Conservation (phyloP, 805 yeast species). For the Candida maesae region DNA sequence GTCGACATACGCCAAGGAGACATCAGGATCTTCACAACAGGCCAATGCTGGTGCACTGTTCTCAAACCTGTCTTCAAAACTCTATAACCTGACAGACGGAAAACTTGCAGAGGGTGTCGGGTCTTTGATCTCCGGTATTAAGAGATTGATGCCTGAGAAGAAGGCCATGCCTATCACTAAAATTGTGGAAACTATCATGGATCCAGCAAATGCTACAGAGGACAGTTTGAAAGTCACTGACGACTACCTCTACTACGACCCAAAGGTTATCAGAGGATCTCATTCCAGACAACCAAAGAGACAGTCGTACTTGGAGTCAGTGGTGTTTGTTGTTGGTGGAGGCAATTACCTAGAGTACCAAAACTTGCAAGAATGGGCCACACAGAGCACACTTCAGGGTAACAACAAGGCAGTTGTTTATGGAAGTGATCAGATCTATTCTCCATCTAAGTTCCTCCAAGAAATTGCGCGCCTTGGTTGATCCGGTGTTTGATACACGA, state of each 20-base stretch:
- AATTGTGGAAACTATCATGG: constrained; percentile 88
- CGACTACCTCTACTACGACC: constrained; percentile 87
- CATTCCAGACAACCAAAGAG: constrained; percentile 87
- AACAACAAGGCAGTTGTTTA: constrained; percentile 62
- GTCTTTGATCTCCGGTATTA: constrained; percentile 81
- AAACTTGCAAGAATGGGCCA: constrained; percentile 86
- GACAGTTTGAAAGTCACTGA: constrained; percentile 73
- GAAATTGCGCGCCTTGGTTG: constrained; percentile 58
- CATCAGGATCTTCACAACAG: constrained; percentile 23
- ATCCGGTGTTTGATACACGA: no score
- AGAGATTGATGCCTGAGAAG: constrained; percentile 82
- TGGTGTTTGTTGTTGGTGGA: constrained; percentile 95
- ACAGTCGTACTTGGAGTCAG: constrained; percentile 71
- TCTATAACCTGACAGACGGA: constrained; percentile 81
- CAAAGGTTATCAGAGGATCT: constrained; percentile 80
- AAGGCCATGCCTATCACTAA: constrained; percentile 86
- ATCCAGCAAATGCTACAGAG: constrained; percentile 63
- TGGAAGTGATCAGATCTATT: constrained; percentile 77
- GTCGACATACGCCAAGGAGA: constrained; percentile 31
- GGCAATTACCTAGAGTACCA: constrained; percentile 94
- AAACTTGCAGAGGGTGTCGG: constrained; percentile 86
- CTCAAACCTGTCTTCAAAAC: constrained; percentile 67
- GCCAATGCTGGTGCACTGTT: constrained; percentile 51
- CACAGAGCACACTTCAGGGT: constrained; percentile 33
- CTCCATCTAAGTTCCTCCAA: constrained; percentile 63